A percentile compares a stretch with the other conserved stretches of the same genome.
These are phyloP conservation scores for Polyporus arcularius DNA, from an alignment of 768 basidiomycete species.

Conservation along the genomic window DNA sequence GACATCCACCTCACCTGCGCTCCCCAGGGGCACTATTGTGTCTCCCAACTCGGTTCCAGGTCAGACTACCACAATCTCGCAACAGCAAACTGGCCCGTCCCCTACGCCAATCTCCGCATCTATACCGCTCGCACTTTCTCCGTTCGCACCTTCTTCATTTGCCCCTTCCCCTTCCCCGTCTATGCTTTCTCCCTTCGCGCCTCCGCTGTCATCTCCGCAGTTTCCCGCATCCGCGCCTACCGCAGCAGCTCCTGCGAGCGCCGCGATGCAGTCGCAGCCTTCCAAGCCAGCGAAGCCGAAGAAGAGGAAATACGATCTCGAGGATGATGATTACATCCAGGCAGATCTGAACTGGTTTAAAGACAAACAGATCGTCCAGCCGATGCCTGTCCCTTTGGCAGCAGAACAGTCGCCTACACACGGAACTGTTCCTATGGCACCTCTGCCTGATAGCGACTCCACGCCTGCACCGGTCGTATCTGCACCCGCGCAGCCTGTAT, in stretches of 20 bases:
- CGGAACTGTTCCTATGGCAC: neutral
- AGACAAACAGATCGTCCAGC: constrained; percentile 6
- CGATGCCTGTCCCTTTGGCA: no score
- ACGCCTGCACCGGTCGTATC: no score
- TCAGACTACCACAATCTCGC: neutral
- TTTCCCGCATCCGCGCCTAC: neutral
- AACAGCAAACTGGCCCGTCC: no score
- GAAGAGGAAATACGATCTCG: constrained; percentile 2
- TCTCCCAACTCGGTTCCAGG: no score
- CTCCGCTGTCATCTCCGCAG: neutral
- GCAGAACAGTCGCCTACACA: neutral
- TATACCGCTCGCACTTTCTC: no score
- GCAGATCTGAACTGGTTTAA: constrained; percentile 23
- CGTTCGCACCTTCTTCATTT: no score
- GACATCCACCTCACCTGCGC: no score
- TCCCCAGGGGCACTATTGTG: no score
- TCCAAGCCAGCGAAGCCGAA: constrained; percentile 16
- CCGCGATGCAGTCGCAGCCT: neutral
- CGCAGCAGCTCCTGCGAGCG: neutral
- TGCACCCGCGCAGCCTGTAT: no score
- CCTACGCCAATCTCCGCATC: neutral
- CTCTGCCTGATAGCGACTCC: neutral
- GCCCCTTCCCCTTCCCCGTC: no score
- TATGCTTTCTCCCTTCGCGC: no score
- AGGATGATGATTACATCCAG: constrained; percentile 20